phyloP scores from a whole-genome alignment of 2,329 filamentous ascomycete species.

The Penicillium sp. region DNA sequence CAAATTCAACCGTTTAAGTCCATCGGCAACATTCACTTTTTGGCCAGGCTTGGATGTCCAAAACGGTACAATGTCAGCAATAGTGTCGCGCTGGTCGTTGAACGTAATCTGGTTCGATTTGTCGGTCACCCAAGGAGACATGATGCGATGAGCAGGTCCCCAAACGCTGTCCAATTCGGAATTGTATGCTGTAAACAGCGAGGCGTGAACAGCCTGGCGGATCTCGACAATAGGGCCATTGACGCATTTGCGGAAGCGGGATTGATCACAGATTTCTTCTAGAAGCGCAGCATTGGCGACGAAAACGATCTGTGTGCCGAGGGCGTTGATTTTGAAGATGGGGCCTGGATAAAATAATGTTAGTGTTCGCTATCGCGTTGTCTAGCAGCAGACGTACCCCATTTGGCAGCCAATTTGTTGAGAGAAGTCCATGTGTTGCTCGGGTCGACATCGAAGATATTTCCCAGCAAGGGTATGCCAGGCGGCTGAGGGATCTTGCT shows the following conservation, averaged over 20 bases:
- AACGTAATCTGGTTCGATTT: constrained; percentile 40
- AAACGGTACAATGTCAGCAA: constrained; percentile 47
- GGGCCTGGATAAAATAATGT: constrained; percentile 38
- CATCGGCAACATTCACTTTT: constrained; percentile 44
- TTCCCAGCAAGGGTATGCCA: constrained; percentile 50
- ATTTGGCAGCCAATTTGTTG: constrained; percentile 46
- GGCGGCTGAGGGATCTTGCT: constrained; percentile 50
- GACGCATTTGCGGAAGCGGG: constrained; percentile 51
- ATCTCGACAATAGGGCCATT: constrained; percentile 56
- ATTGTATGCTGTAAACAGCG: constrained; percentile 59
- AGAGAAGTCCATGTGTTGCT: constrained; percentile 50
- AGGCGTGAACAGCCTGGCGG: constrained; percentile 59
- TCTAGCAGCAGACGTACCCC: constrained; percentile 32
- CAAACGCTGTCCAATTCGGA: constrained; percentile 49
- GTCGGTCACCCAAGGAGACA: constrained; percentile 44
- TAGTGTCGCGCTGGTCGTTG: constrained; percentile 48
- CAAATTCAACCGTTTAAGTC: constrained; percentile 53
- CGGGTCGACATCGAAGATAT: constrained; percentile 49
- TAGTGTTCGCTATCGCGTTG: not conserved
- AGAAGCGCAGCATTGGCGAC: constrained; percentile 54
- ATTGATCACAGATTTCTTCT: constrained; percentile 64
- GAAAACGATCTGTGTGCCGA: constrained; percentile 46
- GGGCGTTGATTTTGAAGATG: constrained; percentile 56
- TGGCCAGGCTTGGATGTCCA: constrained; percentile 45
- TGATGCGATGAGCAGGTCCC: constrained; percentile 58